These are phyloP conservation scores for Hypoxylon sp. DNA, from an alignment of 2,329 filamentous ascomycete species.

Conservation along the genomic window DNA sequence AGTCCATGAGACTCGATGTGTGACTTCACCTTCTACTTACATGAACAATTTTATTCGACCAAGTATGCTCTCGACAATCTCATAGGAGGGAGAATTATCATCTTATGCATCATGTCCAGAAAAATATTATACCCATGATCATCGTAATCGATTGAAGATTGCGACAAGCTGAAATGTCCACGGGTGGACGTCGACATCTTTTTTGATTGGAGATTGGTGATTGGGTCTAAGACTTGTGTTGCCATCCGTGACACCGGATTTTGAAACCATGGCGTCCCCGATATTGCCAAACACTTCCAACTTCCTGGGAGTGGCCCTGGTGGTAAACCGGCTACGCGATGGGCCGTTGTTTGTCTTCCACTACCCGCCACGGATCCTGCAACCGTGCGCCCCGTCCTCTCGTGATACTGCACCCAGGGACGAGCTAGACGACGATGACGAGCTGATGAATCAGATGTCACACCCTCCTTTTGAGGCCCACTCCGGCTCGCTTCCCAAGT, in stretches of 20 bases:
- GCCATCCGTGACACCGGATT: slow-evolving; percentile 21
- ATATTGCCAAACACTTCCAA: slow-evolving; percentile 62
- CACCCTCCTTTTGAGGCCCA: slow-evolving; percentile 48
- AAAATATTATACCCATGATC: not conserved
- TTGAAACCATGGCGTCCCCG: slow-evolving; percentile 55
- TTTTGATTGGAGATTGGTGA: slow-evolving; percentile 20
- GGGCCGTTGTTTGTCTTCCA: slow-evolving; percentile 87
- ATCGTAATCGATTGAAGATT: slow-evolving; percentile 12
- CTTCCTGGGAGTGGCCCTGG: slow-evolving; percentile 75
- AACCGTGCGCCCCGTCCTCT: slow-evolving; percentile 47
- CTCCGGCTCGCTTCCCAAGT: slow-evolving; percentile 45
- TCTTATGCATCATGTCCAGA: not conserved
- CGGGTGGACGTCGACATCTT: slow-evolving; percentile 5
- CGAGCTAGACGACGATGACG: slow-evolving; percentile 57
- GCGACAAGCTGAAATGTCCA: slow-evolving; percentile 18
- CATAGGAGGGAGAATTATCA: not conserved
- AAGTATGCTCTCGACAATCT: not conserved
- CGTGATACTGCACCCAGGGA: slow-evolving; percentile 44
- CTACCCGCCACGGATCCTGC: slow-evolving; percentile 72
- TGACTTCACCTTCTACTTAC: not conserved
- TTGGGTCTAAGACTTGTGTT: slow-evolving; percentile 33
- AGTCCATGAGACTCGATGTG: not conserved
- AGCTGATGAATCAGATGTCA: slow-evolving; percentile 58
- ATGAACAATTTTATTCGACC: not conserved
- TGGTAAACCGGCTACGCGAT: slow-evolving; percentile 77